Evolutionary conservation across 192 early-diverging fungal genomes (phyloP).

Genomic region (Coemansia sp.): DNA sequence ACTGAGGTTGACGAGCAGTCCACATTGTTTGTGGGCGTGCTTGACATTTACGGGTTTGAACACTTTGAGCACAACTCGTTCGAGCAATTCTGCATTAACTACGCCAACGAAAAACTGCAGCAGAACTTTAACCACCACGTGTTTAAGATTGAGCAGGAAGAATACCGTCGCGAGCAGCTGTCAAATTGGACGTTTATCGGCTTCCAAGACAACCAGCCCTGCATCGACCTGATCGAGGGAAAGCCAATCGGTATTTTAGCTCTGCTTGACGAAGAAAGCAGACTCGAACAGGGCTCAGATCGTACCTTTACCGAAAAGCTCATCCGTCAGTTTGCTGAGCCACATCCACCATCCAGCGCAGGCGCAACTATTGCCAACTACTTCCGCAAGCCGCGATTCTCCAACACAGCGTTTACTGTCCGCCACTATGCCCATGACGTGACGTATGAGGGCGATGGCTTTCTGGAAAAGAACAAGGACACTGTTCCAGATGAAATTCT

Average conservation of each 20-base stretch:
- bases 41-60: constrained; percentile 86
- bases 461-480: constrained; percentile 98
- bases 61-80: constrained; percentile 59
- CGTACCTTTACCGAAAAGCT: constrained; percentile 55
- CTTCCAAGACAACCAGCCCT: constrained; percentile 97
- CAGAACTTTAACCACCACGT: constrained; percentile 69
- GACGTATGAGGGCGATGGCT: constrained; percentile 91
- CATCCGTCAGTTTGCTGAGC: constrained; percentile 34
- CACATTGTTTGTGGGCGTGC: constrained; percentile 77
- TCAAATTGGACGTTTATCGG: constrained; percentile 93
- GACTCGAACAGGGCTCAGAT: constrained; percentile 52
- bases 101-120: constrained; percentile 86
- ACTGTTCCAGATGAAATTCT: constrained; percentile 86
- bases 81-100: constrained; percentile 79
- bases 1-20: constrained; percentile 57
- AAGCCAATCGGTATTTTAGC: constrained; percentile 86
- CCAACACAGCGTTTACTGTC: constrained; percentile 85
- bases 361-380: constrained; percentile 23
- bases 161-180: constrained; percentile 92
- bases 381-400: constrained; percentile 94
- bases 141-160: constrained; percentile 68
- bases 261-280: constrained; percentile 80
- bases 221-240: constrained; percentile 98
- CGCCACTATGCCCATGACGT: constrained; percentile 95
- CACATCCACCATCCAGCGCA: background rate